These are phyloP conservation scores for Aspergillus sp. DNA, from an alignment of 2,329 filamentous ascomycete species.

Conservation along the genomic window DNA sequence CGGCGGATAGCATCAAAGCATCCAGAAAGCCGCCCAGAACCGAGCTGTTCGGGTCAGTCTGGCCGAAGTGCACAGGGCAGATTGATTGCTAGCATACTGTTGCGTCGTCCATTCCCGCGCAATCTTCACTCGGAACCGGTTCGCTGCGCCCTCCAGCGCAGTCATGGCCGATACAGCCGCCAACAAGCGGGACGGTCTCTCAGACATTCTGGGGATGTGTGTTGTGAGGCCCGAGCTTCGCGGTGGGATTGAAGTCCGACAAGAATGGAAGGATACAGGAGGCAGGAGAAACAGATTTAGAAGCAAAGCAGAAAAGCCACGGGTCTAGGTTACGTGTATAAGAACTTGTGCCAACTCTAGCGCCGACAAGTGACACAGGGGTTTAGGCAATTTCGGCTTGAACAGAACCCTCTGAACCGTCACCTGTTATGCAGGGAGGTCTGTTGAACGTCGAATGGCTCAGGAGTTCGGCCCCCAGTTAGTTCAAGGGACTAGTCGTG, in stretches of 20 bases:
- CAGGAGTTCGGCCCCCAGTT: not conserved
- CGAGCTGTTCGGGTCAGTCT: slow-evolving; percentile 17
- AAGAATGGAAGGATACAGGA: not conserved
- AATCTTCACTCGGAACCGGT: slow-evolving; percentile 15
- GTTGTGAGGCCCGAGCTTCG: not conserved
- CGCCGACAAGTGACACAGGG: not conserved
- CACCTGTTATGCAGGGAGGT: not conserved
- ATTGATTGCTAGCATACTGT: slow-evolving; percentile 14
- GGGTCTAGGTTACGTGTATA: not conserved
- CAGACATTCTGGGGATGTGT: slow-evolving; percentile 5
- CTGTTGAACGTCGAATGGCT: not conserved
- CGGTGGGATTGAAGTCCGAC: not conserved
- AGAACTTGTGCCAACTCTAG: not conserved
- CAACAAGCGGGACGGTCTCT: slow-evolving; percentile 9
- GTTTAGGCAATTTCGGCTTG: not conserved
- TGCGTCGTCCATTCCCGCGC: slow-evolving; percentile 22
- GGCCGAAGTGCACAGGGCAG: not conserved
- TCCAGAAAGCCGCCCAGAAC: slow-evolving; percentile 21
- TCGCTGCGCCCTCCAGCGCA: slow-evolving; percentile 8
- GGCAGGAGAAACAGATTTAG: not conserved
- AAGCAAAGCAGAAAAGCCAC: not conserved
- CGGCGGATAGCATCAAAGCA: slow-evolving; percentile 19
- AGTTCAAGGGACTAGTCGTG: not conserved
- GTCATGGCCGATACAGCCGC: slow-evolving; percentile 15
- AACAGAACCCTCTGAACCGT: not conserved